Percentiles rank a stretch among this genome's conserved stretches.
phyloP scores from a whole-genome alignment of 2,329 filamentous ascomycete species.

The Mariannaea sp. region DNA sequence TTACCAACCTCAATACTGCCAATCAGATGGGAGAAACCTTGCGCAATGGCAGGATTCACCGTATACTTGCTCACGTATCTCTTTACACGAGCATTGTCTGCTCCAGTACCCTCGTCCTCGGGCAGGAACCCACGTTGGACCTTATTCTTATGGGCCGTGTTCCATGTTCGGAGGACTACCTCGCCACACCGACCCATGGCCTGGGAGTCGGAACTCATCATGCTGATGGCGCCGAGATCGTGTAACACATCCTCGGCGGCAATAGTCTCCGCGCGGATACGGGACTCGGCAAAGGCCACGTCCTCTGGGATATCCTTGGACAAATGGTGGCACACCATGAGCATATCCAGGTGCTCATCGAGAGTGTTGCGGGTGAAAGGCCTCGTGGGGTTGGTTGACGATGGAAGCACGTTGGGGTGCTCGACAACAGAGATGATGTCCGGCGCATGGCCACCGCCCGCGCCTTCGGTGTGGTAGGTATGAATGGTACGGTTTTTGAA shows the following conservation, averaged over 20 bases:
- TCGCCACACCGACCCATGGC: constrained; percentile 97
- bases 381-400: constrained; percentile 88
- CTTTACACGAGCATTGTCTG: constrained; percentile 92
- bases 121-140: constrained; percentile 74
- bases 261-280: constrained; percentile 94
- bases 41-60: constrained; percentile 88
- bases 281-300: constrained; percentile 90
- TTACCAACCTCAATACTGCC: constrained; percentile 90
- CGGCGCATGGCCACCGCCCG: constrained; percentile 90
- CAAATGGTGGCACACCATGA: constrained; percentile 97
- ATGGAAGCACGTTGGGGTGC: constrained; percentile 84
- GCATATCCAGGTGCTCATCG: constrained; percentile 96
- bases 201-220: constrained; percentile 96
- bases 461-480: constrained; percentile 96
- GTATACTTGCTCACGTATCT: constrained; percentile 95
- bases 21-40: constrained; percentile 86
- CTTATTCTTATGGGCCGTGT: constrained; percentile 98
- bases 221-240: constrained; percentile 91
- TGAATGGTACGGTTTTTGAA: constrained; percentile 90
- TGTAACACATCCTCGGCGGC: constrained; percentile 96
- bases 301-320: constrained; percentile 94
- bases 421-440: constrained; percentile 96
- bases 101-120: constrained; percentile 78
- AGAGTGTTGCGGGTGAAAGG: constrained; percentile 91
- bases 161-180: constrained; percentile 91